Base-by-base conservation (phyloP, 371 early-diverging fungal species). In the Caulochytrium protostelioides region DNA sequence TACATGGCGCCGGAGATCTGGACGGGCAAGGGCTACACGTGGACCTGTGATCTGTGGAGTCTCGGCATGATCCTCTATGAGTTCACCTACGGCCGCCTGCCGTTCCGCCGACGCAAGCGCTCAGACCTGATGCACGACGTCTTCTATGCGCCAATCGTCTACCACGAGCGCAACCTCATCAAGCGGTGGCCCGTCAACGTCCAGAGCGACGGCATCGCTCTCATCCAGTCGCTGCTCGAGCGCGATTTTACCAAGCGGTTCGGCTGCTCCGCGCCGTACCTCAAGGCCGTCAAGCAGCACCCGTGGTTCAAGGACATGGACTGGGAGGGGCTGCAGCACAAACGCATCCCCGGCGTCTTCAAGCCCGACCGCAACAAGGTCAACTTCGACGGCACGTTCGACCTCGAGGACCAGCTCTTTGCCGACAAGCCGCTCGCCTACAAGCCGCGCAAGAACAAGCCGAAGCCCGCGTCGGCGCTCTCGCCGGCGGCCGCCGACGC, bases 1-100 rank as follows among this genome's bases (percentile, higher is more conserved):
- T 31, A 79, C 17, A 44, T 57, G 73, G 83, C 84, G 1, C 84
- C 84, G 0, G 84, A 84, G 49, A 55, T 84, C 6, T 45, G 82
- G 6, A 46, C 48, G 13, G 59, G 68, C 33, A 65, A 69, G 35
- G 79, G 79, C 0, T 84, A 84, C 47, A 45, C 58, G 25, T 44
- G 56, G 12, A 64, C 73, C 0, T 70, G 77, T 0, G 83, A 92
- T 51, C 82, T 83, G 77, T 92, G 90, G 90, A 65, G 74, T 32
- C 43, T 86, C 16, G 90, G 87, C 2, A 70, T 90, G 20, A 57
- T 79, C 13, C 52, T 77, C 28, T 90, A 74, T 49, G 85, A 87
- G 49, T 46, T 76, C n/a, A 35, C 75, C 20, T 68, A 68, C 49
- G 73, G 71, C 32, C 66, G 69, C 71, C 64, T 77, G 22, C 79